Conservation (phyloP, 768 basidiomycete species). For the Mycena albidolilacea region DNA sequence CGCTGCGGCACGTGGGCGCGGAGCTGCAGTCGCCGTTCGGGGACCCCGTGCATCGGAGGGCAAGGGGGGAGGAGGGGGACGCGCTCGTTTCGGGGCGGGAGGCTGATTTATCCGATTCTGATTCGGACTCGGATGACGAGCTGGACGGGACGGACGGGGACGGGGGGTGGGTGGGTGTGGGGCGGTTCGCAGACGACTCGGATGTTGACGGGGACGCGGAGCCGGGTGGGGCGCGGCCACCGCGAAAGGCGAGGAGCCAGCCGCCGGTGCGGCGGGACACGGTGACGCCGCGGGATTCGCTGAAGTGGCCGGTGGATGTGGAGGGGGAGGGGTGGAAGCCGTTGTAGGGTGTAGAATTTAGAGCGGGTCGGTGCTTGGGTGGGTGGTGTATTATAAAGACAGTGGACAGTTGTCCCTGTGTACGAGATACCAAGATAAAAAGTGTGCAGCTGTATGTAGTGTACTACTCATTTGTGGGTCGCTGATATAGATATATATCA, state of each 20-base stretch:
- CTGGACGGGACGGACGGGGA: constrained; percentile 21
- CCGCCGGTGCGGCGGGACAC: constrained; percentile 7
- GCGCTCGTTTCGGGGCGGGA: constrained; percentile 21
- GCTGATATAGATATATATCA: too few species aligned
- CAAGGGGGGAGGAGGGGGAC: constrained; percentile 28
- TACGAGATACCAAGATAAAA: too few species aligned
- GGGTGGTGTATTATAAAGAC: too few species aligned
- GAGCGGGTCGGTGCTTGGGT: too few species aligned
- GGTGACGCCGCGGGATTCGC: constrained; percentile 27
- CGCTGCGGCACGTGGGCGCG: neutral
- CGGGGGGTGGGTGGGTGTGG: constrained; percentile 33
- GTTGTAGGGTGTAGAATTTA: constrained; percentile 9
- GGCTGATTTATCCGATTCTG: neutral
- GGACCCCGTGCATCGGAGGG: constrained; percentile 29
- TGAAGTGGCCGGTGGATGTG: constrained; percentile 40
- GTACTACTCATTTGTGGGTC: too few species aligned
- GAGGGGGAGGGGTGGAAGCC: constrained; percentile 39
- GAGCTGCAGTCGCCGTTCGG: constrained; percentile 37
- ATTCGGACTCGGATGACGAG: constrained; percentile 8
- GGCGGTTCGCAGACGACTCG: constrained; percentile 16
- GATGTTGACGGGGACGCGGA: constrained; percentile 18
- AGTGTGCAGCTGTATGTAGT: too few species aligned
- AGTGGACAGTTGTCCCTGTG: too few species aligned
- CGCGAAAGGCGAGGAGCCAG: too few species aligned
- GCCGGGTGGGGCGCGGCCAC: neutral